Conservation (phyloP, 2,329 filamentous ascomycete genomes). For the Xylariaceae sp. region DNA sequence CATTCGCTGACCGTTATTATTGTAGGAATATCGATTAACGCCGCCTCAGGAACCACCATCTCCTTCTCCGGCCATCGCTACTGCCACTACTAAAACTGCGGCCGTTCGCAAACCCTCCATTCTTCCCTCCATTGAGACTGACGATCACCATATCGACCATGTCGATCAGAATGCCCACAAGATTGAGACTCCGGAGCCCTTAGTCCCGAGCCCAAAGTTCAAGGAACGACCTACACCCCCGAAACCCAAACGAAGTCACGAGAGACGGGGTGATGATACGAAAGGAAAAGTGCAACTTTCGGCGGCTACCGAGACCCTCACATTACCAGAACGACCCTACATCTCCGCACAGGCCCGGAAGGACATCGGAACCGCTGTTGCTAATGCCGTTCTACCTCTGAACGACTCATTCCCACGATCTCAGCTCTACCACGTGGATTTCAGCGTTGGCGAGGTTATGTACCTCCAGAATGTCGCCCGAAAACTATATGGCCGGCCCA, state of each 20-base stretch:
- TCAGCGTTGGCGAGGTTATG: conserved; percentile 22
- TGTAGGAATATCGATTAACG: conserved; percentile 20
- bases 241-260: conserved; percentile 26
- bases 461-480: conserved; percentile 26
- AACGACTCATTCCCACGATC: conserved; percentile 11
- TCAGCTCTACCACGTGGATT: conserved; percentile 28
- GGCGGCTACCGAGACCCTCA: too few species aligned
- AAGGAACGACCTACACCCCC: conserved; percentile 13
- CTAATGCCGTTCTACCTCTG: conserved; percentile 8
- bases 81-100: neutral
- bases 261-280: conserved; percentile 25
- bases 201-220: conserved; percentile 5
- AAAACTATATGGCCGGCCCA: conserved; percentile 18
- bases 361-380: conserved; percentile 15
- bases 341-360: conserved; percentile 16
- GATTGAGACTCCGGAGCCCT: conserved; percentile 1
- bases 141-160: neutral
- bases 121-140: conserved; percentile 23
- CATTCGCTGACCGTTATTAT: conserved; percentile 3
- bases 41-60: neutral
- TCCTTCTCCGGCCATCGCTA: neutral
- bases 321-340: conserved; percentile 26
- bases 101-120: conserved; percentile 4
- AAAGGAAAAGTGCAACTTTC: conserved; percentile 15
- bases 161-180: neutral